Percentiles rank a stretch among this genome's conserved stretches.
Evolutionary conservation across 1,139 yeast species (phyloP).

Genomic region (Candida tetrigidarum): DNA sequence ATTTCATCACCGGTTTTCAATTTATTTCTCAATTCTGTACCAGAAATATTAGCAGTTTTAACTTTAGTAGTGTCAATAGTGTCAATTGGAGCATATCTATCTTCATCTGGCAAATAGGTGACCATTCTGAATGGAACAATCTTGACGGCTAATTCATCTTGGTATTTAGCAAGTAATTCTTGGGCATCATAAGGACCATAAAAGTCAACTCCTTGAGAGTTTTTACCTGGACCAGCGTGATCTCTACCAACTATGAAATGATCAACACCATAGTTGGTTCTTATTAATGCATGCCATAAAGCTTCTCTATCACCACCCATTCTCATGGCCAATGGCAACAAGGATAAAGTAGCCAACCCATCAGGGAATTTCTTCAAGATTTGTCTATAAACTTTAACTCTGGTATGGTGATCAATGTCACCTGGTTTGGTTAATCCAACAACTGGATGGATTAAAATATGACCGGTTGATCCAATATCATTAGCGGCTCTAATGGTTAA

Average conservation of each 20-base stretch:
- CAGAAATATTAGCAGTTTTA: slow-evolving; percentile 89
- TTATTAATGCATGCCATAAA: slow-evolving; percentile 96
- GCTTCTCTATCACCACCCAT: slow-evolving; percentile 99
- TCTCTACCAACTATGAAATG: slow-evolving; percentile 98
- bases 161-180: slow-evolving; percentile 75
- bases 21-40: slow-evolving; percentile 91
- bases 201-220: slow-evolving; percentile 92
- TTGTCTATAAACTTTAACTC: slow-evolving; percentile 94
- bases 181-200: slow-evolving; percentile 99
- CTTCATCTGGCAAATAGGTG: slow-evolving; percentile 93
- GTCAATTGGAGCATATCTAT: slow-evolving; percentile 94
- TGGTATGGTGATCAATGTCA: slow-evolving; percentile 96
- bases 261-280: slow-evolving; percentile 96
- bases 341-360: slow-evolving; percentile 88
- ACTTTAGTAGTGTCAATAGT: slow-evolving; percentile 76
- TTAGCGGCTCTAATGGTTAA: slow-evolving; percentile 92
- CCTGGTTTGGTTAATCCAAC: slow-evolving; percentile 98
- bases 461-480: slow-evolving; percentile 52
- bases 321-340: slow-evolving; percentile 96
- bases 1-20: slow-evolving; percentile 85
- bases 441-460: slow-evolving; percentile 92
- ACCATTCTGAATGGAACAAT: slow-evolving; percentile 98
- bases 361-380: slow-evolving; percentile 90
- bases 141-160: slow-evolving; percentile 80
- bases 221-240: slow-evolving; percentile 97